Evolutionary conservation across 352 stramenopile genomes (phyloP).

Genomic region (Globisporangium paddicum): DNA sequence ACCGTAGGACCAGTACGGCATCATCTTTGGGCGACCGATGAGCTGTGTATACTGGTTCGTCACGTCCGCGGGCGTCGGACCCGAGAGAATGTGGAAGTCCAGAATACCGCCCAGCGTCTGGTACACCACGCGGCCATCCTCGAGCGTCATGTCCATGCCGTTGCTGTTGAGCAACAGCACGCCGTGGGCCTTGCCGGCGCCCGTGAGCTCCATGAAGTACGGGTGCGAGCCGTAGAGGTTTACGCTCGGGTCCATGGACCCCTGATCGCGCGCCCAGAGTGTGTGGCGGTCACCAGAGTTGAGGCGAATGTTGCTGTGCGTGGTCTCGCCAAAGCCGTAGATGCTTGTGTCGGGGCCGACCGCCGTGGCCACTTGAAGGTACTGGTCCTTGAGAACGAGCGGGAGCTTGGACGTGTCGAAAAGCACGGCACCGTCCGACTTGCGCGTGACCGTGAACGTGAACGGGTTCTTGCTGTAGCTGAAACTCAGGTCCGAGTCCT

Average conservation of each 20-base stretch:
- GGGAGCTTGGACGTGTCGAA: slow-evolving; percentile 42
- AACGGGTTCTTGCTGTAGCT: slow-evolving; percentile 32
- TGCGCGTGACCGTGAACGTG: slow-evolving; percentile 31
- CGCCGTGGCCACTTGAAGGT: slow-evolving; percentile 42
- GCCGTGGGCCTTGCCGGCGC: slow-evolving; percentile 31
- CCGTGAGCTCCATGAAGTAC: slow-evolving; percentile 41
- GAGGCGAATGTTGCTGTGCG: slow-evolving; percentile 24
- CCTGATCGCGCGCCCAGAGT: slow-evolving; percentile 34
- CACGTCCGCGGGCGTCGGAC: slow-evolving; percentile 32
- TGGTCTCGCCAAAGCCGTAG: slow-evolving; percentile 50
- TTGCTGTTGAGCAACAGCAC: slow-evolving; percentile 55
- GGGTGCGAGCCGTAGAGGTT: slow-evolving; percentile 60
- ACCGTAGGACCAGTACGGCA: slow-evolving; percentile 61
- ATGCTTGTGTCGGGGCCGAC: slow-evolving; percentile 20
- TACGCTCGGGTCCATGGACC: slow-evolving; percentile 24
- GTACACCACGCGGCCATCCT: slow-evolving; percentile 32
- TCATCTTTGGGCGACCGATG: slow-evolving; percentile 42
- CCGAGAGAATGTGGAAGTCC: slow-evolving; percentile 53
- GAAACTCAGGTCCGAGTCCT: slow-evolving; percentile 20
- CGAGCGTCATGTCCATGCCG: slow-evolving; percentile 54
- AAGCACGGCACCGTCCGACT: slow-evolving; percentile 29
- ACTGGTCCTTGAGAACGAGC: slow-evolving; percentile 44
- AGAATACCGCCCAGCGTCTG: slow-evolving; percentile 44
- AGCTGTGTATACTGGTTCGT: slow-evolving; percentile 46
- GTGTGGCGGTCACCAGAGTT: slow-evolving; percentile 40